Evolutionary conservation across 345 rosid species (phyloP), one percentile per base, ranked within the genome.

Genomic region (Schrenkiella parvula): DNA sequence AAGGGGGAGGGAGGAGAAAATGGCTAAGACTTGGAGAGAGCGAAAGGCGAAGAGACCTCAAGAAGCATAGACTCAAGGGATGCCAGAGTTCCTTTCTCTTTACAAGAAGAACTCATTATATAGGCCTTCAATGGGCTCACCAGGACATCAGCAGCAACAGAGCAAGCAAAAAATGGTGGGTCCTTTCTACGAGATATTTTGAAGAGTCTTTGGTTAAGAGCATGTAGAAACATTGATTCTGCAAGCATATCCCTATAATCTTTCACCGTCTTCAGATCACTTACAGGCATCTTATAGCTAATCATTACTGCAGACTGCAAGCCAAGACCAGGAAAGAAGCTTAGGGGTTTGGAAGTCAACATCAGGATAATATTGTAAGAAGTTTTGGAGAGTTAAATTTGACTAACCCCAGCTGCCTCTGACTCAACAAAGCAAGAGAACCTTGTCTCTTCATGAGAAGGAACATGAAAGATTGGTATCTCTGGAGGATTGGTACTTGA

Each of bases 351-450:
- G 9, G 26, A 70, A 57, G 19, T 21, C 34, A 46, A 52, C 25
- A 17, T 43, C 25, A 17, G 25, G 55, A 14, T 64, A 35, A 66
- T 39, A 59, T n/a, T 23, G n/a, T 21, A 39, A 65, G 66, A 47
- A 13, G 43, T 41, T 34, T 34, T 65, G n/a, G 42, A 68, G 66
- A 57, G 25, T 64, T 29, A 22, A 13, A 43, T 8, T 23, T 19
- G 34, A 82, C 96, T 84, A 70, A 93, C 98, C 90, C 93, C 97
- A 60, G 87, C 85, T 80, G 97, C 93, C 83, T 90, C 98, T 46
- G 93, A 78, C 83, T 93, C 98, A 65, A 85, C 89, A 75, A 86
- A 87, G 84, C 91, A 87, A 55, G 92, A 93, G 77, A 84, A 83
- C 5, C 85, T 87, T 44, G 98, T 88, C 74, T 86, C 86, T 77